These are phyloP conservation scores for Thermochaetoides thermophila DNA, from an alignment of 495 filamentous ascomycete species.

Conservation along the genomic window DNA sequence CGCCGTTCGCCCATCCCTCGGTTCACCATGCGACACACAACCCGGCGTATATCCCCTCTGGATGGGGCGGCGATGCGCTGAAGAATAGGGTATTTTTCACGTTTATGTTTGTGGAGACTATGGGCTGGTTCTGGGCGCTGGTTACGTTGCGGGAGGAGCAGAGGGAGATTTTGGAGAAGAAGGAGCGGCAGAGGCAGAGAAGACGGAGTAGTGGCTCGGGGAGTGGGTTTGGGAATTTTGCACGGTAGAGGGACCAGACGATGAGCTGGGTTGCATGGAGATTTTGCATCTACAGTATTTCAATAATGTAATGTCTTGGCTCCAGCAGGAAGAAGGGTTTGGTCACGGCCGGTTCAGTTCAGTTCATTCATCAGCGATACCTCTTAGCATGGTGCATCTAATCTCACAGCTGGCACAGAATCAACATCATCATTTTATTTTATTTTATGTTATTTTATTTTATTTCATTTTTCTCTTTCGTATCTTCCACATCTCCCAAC, in stretches of 20 bases:
- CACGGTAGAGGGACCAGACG: too few relatives aligned
- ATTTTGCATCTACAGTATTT: too few relatives aligned
- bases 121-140: constrained; percentile 76
- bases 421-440: too few relatives aligned
- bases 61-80: constrained; percentile 40
- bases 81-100: constrained; percentile 73
- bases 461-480: too few relatives aligned
- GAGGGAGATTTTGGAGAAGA: constrained; percentile 20
- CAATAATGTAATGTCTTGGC: too few relatives aligned
- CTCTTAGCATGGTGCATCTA: background rate
- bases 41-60: constrained; percentile 15
- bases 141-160: constrained; percentile 39
- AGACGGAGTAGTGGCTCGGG: constrained; percentile 11
- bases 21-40: constrained; percentile 5
- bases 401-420: too few relatives aligned
- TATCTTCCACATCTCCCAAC: too few relatives aligned
- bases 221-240: background rate
- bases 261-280: background rate
- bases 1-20: constrained; percentile 16
- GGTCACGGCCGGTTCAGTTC: too few relatives aligned
- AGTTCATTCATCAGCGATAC: too few relatives aligned
- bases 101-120: constrained; percentile 70
- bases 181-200: constrained; percentile 16
- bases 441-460: too few relatives aligned
- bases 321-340: too few relatives aligned